A percentile compares a stretch with the other conserved stretches of the same genome.
Evolutionary conservation across 129 eudicot genomes (phyloP).

Genomic region (Oenanthe sinensis): DNA sequence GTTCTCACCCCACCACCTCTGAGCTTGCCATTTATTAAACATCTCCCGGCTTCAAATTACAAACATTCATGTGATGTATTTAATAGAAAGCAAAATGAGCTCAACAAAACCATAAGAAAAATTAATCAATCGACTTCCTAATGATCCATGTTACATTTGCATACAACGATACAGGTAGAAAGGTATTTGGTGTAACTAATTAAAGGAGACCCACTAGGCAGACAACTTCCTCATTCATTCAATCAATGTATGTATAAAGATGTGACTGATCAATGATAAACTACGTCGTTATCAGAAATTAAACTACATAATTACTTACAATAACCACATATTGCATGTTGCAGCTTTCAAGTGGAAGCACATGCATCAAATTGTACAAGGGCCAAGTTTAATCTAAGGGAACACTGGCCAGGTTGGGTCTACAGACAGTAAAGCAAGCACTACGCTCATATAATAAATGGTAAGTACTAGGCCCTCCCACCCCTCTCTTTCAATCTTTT

Average conservation of each 20-base stretch:
- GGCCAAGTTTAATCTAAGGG: neutral
- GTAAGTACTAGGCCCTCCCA: neutral
- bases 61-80: constrained; percentile 15
- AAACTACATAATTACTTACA: neutral
- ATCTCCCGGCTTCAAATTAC: constrained; percentile 62
- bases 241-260: constrained; percentile 3
- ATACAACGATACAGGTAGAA: neutral
- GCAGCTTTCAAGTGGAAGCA: constrained; percentile 20
- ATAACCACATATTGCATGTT: neutral
- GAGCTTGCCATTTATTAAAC: constrained; percentile 98
- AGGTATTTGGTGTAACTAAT: neutral
- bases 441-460: constrained; percentile 2
- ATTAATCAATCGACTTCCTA: neutral
- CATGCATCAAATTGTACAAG: constrained; percentile 7
- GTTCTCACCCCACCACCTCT: constrained; percentile 97
- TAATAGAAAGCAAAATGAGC: neutral
- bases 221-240: constrained; percentile 17
- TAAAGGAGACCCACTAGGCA: constrained; percentile 16
- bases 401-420: constrained; percentile 9
- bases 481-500: neutral
- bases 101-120: neutral
- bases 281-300: neutral
- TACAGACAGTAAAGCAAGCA: constrained; percentile 8
- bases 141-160: neutral
- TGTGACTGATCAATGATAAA: neutral